Base-by-base conservation (phyloP, 2,329 filamentous ascomycete species). In the Diaporthe vaccinii region DNA sequence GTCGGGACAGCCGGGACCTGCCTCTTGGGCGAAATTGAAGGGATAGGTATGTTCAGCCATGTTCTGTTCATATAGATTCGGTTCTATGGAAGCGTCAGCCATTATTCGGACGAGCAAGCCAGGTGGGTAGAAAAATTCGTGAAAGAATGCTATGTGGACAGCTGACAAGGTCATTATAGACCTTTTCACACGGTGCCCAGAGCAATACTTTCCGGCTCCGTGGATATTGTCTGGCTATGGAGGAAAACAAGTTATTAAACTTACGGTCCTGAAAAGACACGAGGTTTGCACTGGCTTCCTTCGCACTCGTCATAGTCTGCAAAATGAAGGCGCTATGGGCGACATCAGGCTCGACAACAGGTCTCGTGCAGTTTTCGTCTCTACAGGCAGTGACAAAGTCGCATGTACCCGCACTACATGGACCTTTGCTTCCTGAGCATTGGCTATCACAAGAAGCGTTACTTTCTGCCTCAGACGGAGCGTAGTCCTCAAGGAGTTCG, bases 371-470 rank as follows among this genome's bases (percentile, higher is more conserved):
- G 39, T 77, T 76, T 62, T 76, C 70, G n/a, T 31, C 79, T 74
- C 49, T 78, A 75, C 44, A 81, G 77, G 75, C 81, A 80, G 74
- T 76, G 79, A 53, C 65, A 73, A 80, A 78, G 49, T 82, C 81
- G 51, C 75, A 76, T 49, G 73, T 76, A 10, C 75, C 75, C 31
- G 72, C 68, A 46, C 75, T 76, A 41, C 75, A 76, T 39, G 75
- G 72, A 36, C 72, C 74, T 65, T 62, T 59, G 55, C 72, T 74
- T 25, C 72, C 72, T 28, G 68, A 57, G 57, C 74, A 76, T 41
- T 76, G 74, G 8, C 74, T 76, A 51, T 76, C 71, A 74, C 74
- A 76, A 55, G 72, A 74, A 17, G 39, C 72, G 10, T 71, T 57
- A 25, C 72, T 74, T 12, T 68, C 72, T 25, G 57, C 58, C 20